These are phyloP conservation scores for Raddia distichophylla DNA, from an alignment of 176 grass and related monocot genomes.

Conservation along the genomic window DNA sequence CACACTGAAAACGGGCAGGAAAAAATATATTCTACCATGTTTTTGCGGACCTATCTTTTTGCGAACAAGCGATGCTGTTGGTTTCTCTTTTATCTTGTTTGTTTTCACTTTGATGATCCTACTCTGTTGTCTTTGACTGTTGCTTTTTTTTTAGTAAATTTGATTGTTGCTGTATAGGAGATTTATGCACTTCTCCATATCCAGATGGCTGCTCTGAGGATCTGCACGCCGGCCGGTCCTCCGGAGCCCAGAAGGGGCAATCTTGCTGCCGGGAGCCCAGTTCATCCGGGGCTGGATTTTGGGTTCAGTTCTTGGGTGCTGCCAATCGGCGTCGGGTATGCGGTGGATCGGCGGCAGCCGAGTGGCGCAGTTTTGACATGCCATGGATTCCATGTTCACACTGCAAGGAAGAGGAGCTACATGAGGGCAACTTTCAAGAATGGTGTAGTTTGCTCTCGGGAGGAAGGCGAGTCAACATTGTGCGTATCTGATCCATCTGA, in stretches of 20 bases:
- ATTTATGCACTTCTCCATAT: constrained; percentile 14
- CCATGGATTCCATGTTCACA: constrained; percentile 11
- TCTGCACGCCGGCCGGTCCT: constrained; percentile 37
- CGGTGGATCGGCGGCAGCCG: constrained; percentile 20
- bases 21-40: neutral
- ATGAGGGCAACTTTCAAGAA: constrained; percentile 36
- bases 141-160: neutral
- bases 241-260: constrained; percentile 50
- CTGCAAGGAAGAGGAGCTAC: constrained; percentile 18
- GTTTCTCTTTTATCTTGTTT: neutral
- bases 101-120: neutral
- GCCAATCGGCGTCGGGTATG: constrained; percentile 26
- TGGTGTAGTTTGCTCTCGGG: constrained; percentile 29
- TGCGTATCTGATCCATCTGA: constrained; percentile 40
- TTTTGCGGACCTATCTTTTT: neutral
- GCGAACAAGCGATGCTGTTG: neutral
- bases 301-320: constrained; percentile 48
- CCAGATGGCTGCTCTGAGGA: constrained; percentile 52
- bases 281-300: constrained; percentile 50
- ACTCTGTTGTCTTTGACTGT: neutral
- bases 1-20: neutral
- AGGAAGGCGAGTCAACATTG: constrained; percentile 19
- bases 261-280: constrained; percentile 32
- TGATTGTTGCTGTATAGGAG: neutral
- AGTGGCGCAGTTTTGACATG: neutral